Evolutionary conservation across 2,329 filamentous ascomycete species (phyloP).

Genomic region (Diaporthe aspalathi): DNA sequence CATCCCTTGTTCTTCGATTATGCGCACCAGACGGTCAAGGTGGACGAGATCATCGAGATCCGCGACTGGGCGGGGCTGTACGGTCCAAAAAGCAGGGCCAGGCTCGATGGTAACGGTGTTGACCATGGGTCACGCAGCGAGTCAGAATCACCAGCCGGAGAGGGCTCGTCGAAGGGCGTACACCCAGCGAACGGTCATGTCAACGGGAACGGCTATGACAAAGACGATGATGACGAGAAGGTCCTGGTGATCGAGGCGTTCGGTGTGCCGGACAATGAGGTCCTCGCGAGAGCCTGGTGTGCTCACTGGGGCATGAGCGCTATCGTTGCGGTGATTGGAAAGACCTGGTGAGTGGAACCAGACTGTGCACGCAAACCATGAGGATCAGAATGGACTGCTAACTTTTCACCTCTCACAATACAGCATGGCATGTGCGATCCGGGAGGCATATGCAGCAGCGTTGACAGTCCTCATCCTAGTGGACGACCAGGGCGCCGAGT

Average conservation of each 20-base stretch:
- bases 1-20: constrained; percentile 82
- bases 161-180: constrained; percentile 37
- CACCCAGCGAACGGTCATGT: constrained; percentile 28
- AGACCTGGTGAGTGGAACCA: constrained; percentile 68
- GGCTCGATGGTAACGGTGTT: constrained; percentile 12
- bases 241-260: constrained; percentile 80
- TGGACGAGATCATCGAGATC: constrained; percentile 74
- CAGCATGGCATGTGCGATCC: constrained; percentile 78
- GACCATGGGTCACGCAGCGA: constrained; percentile 25
- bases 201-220: constrained; percentile 49
- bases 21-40: constrained; percentile 66
- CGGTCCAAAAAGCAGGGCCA: constrained; percentile 40
- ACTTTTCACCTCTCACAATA: constrained; percentile 41
- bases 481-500: constrained; percentile 61
- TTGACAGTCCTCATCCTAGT: constrained; percentile 78
- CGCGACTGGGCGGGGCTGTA: constrained; percentile 71
- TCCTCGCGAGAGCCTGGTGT: constrained; percentile 81
- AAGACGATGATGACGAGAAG: constrained; percentile 64
- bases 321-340: constrained; percentile 74
- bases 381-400: constrained; percentile 9
- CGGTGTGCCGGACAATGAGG: constrained; percentile 80
- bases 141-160: constrained; percentile 36
- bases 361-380: background rate
- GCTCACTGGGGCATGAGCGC: constrained; percentile 79
- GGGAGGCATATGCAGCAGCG: constrained; percentile 80